Percentiles rank a stretch among this genome's conserved stretches.
Conservation (phyloP, 768 basidiomycete genomes). For the Calocybe indica region DNA sequence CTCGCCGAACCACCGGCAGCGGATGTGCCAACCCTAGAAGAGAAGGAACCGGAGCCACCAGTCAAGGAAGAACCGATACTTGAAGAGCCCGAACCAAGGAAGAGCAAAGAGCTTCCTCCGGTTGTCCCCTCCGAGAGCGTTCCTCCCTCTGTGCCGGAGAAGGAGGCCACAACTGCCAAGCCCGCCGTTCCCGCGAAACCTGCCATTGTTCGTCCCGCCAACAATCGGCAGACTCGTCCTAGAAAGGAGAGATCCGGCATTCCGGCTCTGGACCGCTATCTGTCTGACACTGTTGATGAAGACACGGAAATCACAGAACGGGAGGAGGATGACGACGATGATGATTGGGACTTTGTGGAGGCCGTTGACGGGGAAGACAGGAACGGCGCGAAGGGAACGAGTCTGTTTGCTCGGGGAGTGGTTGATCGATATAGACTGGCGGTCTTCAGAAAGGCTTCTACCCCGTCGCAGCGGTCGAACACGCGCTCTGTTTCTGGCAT, state of each 20-base stretch:
- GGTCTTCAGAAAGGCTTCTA: slow-evolving; percentile 81
- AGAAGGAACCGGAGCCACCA: slow-evolving; percentile 3
- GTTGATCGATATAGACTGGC: slow-evolving; percentile 83
- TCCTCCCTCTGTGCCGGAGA: slow-evolving; percentile 22
- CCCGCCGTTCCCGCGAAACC: slow-evolving; percentile 15
- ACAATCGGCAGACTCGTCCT: slow-evolving; percentile 21
- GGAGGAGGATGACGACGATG: slow-evolving; percentile 62
- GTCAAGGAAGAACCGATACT: slow-evolving; percentile 4
- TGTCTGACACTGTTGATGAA: slow-evolving; percentile 49
- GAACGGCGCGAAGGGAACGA: slow-evolving; percentile 74
- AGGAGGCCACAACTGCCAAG: slow-evolving; percentile 21
- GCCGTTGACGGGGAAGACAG: slow-evolving; percentile 75
- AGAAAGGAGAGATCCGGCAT: slow-evolving; percentile 83
- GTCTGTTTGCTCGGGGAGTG: slow-evolving; percentile 86
- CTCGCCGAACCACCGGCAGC: slow-evolving; percentile 19
- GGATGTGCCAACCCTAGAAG: slow-evolving; percentile 15
- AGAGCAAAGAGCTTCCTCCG: slow-evolving; percentile 23
- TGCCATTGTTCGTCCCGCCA: slow-evolving; percentile 12
- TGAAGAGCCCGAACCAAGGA: slow-evolving; percentile 18
- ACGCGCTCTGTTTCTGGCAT: slow-evolving; percentile 51
- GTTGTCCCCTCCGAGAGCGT: slow-evolving; percentile 15
- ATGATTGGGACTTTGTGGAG: slow-evolving; percentile 91
- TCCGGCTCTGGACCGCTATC: slow-evolving; percentile 68
- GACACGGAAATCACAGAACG: slow-evolving; percentile 36
- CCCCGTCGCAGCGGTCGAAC: slow-evolving; percentile 41